Base-by-base conservation (phyloP, 805 yeast genomes). In the Saccharomycopsis javanensis region DNA sequence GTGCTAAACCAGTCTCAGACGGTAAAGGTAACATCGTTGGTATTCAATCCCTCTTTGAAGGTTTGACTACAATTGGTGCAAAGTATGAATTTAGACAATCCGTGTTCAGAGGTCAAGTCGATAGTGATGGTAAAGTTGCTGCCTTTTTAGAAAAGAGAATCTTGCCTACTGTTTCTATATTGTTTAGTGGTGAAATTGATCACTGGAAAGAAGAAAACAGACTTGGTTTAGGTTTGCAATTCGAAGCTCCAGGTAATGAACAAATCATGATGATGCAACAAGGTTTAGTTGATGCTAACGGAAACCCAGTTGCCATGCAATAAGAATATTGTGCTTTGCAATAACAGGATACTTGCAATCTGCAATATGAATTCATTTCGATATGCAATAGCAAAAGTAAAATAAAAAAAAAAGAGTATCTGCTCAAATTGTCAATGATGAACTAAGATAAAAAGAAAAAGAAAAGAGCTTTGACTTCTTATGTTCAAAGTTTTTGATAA, bases 21-120 rank as follows among this genome's bases (percentile, higher is more conserved):
- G 82, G 85, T 53, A 77, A 87, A 72, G 88, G 89, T 66, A 79
- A 82, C 55, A 86, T 92, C 68, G 82, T 87, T 62, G 91, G 92
- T 60, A 81, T 83, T 65, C 89, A 88, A 70, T 88, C 96, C 34
- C 83, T 85, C 50, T 78, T 91, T 59, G 97, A 92, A 69, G 98
- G 96, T 68, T 79, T 81, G 67, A 91, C 99, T 65, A 87, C 97
- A 60, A 70, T 92, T 58, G 99, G 97, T 74, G 96, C 96, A 67
- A 94, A 92, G 76, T 92, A 92, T 74, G 98, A 94, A 77, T 94
- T 89, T 80, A 89, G 97, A 77, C 95, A 89, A 74, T 85, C 95
- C 58, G 85, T 89, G 56, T 90, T 90, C 82, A 84, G 99, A 75
- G 97, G 97, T 68, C 96, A 91, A 73, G 69, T 94, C 61, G 97